Evolutionary conservation across 2,329 filamentous ascomycete genomes (phyloP).

Genomic region (Alternaria triticimaculans): DNA sequence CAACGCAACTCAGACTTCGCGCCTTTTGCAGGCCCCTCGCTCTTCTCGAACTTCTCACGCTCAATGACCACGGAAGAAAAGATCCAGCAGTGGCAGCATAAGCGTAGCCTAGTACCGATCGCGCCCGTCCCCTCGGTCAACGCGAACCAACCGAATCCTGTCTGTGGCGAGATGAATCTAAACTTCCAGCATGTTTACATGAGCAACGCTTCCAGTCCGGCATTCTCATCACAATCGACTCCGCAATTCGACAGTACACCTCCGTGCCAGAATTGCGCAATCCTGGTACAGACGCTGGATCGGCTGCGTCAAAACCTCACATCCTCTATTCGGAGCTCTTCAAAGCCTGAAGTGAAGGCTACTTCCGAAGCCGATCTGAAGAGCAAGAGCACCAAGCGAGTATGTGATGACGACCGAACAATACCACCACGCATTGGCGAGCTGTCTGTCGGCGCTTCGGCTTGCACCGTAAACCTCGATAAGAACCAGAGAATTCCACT

Average conservation of each 20-base stretch:
- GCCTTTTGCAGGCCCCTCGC: slow-evolving; percentile 24
- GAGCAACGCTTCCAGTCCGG: background rate
- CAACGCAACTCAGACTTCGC: slow-evolving; percentile 25
- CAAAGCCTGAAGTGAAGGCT: background rate
- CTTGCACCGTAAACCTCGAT: background rate
- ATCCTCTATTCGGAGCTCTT: background rate
- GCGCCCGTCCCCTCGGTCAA: background rate
- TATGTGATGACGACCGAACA: background rate
- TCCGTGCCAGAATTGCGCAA: slow-evolving; percentile 31
- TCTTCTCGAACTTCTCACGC: slow-evolving; percentile 29
- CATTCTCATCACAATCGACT: background rate
- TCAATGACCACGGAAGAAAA: slow-evolving; percentile 36
- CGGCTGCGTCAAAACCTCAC: slow-evolving; percentile 29
- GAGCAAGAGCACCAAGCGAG: background rate
- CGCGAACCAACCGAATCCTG: background rate
- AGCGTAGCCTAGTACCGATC: background rate
- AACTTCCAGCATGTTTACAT: slow-evolving; percentile 27
- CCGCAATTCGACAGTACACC: background rate
- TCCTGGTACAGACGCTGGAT: slow-evolving; percentile 31
- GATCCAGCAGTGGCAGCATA: slow-evolving; percentile 24
- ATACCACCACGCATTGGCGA: background rate
- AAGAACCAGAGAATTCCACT: background rate
- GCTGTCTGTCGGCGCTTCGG: background rate
- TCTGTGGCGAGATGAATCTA: slow-evolving; percentile 26
- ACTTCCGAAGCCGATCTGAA: background rate